phyloP scores from a whole-genome alignment of 192 early-diverging fungal species.

The Entomortierella lignicola region DNA sequence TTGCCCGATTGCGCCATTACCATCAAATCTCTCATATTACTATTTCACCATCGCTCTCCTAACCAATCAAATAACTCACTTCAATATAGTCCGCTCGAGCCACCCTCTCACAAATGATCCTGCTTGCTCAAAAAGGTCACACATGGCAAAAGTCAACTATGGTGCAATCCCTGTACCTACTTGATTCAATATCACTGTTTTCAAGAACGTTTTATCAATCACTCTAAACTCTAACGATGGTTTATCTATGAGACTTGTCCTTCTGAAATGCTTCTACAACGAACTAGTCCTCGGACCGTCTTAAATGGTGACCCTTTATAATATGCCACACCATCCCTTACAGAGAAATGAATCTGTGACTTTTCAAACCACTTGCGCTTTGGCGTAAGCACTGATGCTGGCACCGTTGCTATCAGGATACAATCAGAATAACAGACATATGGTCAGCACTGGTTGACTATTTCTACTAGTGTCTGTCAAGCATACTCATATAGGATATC shows the following conservation, averaged over 20 bases:
- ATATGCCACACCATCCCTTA: constrained; percentile 42
- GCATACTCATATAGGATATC: not conserved
- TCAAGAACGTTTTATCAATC: no score
- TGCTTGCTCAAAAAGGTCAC: not conserved
- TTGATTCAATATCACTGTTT: no score
- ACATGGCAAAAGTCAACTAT: not conserved
- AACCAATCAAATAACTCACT: not conserved
- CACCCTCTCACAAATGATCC: not conserved
- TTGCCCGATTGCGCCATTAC: constrained; percentile 13
- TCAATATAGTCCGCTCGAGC: constrained; percentile 3
- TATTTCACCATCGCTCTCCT: not conserved
- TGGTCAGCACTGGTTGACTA: not conserved
- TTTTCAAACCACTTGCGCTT: constrained; percentile 56
- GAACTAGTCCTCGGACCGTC: constrained; percentile 38
- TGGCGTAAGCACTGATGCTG: constrained; percentile 35
- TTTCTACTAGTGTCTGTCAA: not conserved
- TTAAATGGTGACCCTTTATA: constrained; percentile 49
- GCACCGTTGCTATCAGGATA: constrained; percentile 31
- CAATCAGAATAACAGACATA: no score
- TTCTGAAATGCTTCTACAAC: constrained; percentile 36
- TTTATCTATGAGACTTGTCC: constrained; percentile 43
- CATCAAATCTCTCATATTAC: not conserved
- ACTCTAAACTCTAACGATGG: no score
- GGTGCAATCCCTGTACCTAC: not conserved
- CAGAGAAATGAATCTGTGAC: constrained; percentile 30